These are phyloP conservation scores for Elsinoe batatas DNA, from an alignment of 2,329 filamentous ascomycete species.

Conservation along the genomic window DNA sequence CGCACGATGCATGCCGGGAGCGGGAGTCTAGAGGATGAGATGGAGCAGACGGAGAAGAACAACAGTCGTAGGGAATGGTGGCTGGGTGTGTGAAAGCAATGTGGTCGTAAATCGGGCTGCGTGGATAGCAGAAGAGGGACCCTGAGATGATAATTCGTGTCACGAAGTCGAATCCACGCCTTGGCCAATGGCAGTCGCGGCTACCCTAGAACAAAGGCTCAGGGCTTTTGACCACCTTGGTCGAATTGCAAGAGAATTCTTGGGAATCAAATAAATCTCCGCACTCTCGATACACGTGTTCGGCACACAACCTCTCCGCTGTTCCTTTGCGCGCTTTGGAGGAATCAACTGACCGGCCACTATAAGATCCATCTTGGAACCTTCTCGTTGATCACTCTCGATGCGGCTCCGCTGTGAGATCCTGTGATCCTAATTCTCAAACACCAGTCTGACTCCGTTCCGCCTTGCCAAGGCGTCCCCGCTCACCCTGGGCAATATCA, in stretches of 20 bases:
- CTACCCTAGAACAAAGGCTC: neutral
- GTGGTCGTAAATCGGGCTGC: neutral
- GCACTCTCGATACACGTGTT: no score
- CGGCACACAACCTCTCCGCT: no score
- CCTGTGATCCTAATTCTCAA: neutral
- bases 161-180: neutral
- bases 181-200: neutral
- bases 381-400: neutral
- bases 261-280: neutral
- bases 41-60: neutral
- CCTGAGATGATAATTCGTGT: constrained; percentile 13
- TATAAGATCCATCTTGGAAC: neutral
- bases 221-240: neutral
- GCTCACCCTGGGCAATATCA: constrained; percentile 9
- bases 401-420: neutral
- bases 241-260: neutral
- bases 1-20: neutral
- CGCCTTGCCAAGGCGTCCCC: constrained; percentile 7
- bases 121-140: neutral
- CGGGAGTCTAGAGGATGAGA: neutral
- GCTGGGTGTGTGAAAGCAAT: neutral
- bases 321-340: no score
- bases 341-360: neutral
- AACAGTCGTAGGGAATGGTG: neutral
- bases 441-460: neutral